phyloP scores from a whole-genome alignment of 2,329 filamentous ascomycete genomes.

The Fusarium multiceps region DNA sequence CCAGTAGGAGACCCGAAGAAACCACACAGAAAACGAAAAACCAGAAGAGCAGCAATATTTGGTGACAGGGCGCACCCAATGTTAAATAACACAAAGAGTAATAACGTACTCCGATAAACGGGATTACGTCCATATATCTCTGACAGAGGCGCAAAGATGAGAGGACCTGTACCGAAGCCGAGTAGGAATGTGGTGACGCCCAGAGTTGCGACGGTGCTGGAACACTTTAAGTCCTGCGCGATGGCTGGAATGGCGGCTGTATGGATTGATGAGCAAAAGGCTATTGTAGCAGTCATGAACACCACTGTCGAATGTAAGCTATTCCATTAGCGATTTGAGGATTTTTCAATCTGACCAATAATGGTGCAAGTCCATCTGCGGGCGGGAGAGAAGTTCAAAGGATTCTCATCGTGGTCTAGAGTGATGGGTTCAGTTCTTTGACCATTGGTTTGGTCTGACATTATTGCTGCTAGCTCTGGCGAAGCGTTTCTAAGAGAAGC shows the following conservation, averaged over 20 bases:
- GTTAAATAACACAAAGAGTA: neutral
- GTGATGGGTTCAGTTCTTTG: neutral
- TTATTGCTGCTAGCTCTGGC: fast-evolving
- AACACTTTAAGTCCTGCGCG: neutral
- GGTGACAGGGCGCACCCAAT: neutral
- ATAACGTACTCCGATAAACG: neutral
- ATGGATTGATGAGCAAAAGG: neutral
- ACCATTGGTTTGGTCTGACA: neutral
- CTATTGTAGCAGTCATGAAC: fast-evolving
- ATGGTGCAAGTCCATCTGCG: neutral
- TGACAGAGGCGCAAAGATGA: neutral
- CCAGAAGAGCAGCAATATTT: neutral
- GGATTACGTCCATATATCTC: neutral
- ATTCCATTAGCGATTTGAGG: fast-evolving
- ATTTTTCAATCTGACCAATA: neutral
- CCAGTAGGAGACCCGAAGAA: neutral
- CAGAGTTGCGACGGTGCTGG: neutral
- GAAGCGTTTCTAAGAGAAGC: neutral
- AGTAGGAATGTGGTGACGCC: neutral
- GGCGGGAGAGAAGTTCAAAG: neutral
- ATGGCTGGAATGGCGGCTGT: neutral
- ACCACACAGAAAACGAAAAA: neutral
- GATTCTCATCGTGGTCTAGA: neutral
- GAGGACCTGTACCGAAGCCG: neutral
- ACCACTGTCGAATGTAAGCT: neutral